Evolutionary conservation across 306 rosid genomes (phyloP), one percentile per base, ranked within the genome.

Genomic region (Malus fusca): DNA sequence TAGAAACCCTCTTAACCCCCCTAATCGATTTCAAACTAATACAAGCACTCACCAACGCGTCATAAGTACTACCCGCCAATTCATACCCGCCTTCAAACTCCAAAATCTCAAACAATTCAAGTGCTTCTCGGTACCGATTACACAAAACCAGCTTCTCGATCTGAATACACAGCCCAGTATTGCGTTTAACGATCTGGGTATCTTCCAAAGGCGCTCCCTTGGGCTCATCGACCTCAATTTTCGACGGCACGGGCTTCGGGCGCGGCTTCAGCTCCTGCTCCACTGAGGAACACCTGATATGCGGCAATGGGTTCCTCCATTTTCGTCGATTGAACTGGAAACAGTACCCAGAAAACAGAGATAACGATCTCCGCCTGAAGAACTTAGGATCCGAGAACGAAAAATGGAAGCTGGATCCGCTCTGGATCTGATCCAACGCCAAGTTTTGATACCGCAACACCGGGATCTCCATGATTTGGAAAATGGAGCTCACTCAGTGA

Each of bases 81-180:
- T 76, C 87, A 82, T 19, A 84, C 63, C 87, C 90, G 70, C 82
- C 74, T 60, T 80, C 84, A 61, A 78, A 73, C 82, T 93, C 97
- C 89, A 93, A 86, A 69, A 88, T 80, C 58, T 91, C 97, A 81
- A 93, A 93, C 86, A 93, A 75, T 25, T 93, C 98, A 75, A 91
- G 84, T 5, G 93, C 98, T 63, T 90, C 97, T 68, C 77, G 35
- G 51, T 75, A 81, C 75, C 87, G 83, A 30, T 79, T 86, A 61
- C 72, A 76, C 82, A 85, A 75, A 87, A 87, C 92, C 82, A 88
- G 62, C 87, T 87, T 90, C 91, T 93, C 91, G 30, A 91, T 93
- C 85, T 87, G 89, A 61, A 63, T 63, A 84, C 94, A 86, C 23
- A 93, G 40, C 65, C 94, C 91, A 25, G 77, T 25, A 70, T 82